phyloP scores from a whole-genome alignment of 139 green algal species.

The Limnomonas spitsbergensis region DNA sequence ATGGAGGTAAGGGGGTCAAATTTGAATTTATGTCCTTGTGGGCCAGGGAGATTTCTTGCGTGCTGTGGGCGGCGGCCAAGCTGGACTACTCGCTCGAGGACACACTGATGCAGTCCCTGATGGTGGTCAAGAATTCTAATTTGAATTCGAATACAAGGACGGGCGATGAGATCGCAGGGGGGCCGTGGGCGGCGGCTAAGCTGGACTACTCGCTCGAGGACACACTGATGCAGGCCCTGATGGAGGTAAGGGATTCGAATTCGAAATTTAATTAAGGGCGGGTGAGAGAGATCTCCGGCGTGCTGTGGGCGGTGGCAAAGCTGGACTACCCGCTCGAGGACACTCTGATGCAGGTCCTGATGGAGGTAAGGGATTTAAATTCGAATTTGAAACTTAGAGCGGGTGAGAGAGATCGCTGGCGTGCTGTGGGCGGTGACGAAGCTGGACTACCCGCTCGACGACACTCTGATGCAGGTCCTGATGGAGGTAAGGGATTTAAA shows the following conservation, averaged over 20 bases:
- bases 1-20: background rate
- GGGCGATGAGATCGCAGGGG: background rate
- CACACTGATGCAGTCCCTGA: background rate
- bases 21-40: background rate
- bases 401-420: background rate
- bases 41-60: background rate
- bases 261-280: background rate
- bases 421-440: background rate
- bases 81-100: background rate
- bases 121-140: too few relatives aligned
- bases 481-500: slow-evolving; percentile 9
- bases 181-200: background rate
- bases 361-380: too few relatives aligned
- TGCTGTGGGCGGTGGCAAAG: background rate
- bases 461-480: background rate
- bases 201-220: background rate
- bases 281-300: background rate
- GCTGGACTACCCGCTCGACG: background rate
- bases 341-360: background rate
- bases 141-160: background rate
- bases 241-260: too few relatives aligned
- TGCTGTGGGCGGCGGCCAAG: background rate
- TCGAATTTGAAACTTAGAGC: background rate
- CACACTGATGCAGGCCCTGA: background rate
- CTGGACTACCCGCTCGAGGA: background rate